A percentile compares a stretch with the other conserved stretches of the same genome.
phyloP scores from a whole-genome alignment of 2,329 filamentous ascomycete species.

The Colletotrichum australisinense region DNA sequence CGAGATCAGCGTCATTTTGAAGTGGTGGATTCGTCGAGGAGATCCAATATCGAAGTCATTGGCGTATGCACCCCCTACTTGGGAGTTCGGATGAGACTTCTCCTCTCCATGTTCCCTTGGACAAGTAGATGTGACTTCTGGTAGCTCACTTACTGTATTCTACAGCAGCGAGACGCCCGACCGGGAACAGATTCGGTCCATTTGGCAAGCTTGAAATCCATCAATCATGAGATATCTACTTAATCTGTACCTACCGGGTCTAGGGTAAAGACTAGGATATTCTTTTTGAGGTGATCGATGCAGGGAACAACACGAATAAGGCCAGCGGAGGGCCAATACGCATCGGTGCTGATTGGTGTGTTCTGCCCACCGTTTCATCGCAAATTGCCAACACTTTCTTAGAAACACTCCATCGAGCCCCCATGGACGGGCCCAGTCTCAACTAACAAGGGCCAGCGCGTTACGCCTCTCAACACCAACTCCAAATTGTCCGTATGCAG shows the following conservation, averaged over 20 bases:
- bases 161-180: background rate
- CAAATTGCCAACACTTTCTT: conserved; percentile 20
- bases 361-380: conserved; percentile 15
- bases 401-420: conserved; percentile 13
- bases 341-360: background rate
- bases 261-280: background rate
- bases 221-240: background rate
- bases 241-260: background rate
- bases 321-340: background rate
- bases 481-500: too few relatives aligned
- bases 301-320: conserved; percentile 11
- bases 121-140: too few relatives aligned
- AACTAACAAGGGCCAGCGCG: background rate
- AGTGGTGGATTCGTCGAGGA: background rate
- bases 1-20: conserved; percentile 18
- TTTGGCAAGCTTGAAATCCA: background rate
- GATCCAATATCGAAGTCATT: background rate
- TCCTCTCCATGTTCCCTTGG: too few relatives aligned
- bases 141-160: too few relatives aligned
- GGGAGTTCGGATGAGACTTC: too few relatives aligned
- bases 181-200: rapidly evolving
- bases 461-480: background rate
- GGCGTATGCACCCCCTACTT: too few relatives aligned
- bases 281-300: conserved; percentile 16
- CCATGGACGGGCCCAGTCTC: background rate